Base-by-base conservation (phyloP, 441 rosid species). In the Gossypium gossypioides region DNA sequence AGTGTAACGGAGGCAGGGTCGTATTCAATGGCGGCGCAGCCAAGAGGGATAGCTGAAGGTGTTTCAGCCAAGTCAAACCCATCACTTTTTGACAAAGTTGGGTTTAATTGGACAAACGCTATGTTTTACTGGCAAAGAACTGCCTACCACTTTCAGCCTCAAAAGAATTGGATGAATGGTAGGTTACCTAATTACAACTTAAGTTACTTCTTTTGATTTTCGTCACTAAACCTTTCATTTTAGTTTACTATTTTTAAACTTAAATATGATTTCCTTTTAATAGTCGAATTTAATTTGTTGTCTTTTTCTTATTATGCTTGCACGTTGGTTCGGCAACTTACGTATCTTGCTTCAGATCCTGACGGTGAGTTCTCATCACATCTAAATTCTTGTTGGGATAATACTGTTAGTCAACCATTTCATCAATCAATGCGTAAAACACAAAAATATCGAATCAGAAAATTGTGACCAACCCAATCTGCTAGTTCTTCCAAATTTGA, bases 161-260 rank as follows among this genome's bases (percentile, higher is more conserved):
- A 80, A 72, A 85, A 77, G 75, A 92, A 92, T 68, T 92, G 97
- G 97, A 92, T 90, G 94, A 92, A 92, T 66, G 97, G 97, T 91
- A 84, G 79, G 81, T 50, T 19, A 51, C 55, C 9, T 51, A 51
- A 51, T 51, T 7, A 51, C 9, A 34, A 34, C 7, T 34, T 1
- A 34, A 7, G 10, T 34, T 34, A 1, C 42, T 34, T 34, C 42
- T 34, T 34, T 34, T 6, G 42, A 34, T 34, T 34, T 34, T 34
- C 2, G 42, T 34, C 10, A 34, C 42, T 34, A 7, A 6, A 34
- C 42, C 9, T 34, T 34, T 34, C 40, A 6, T 34, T 34, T 34
- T 75, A 5, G 0, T 0, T 40, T 7, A 24, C 10, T 10, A 9
- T 67, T 15, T 68, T 16, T 15, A 22, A 27, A 15, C 19, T 51